Percentiles rank a stretch among this genome's conserved stretches.
Evolutionary conservation across 805 yeast genomes (phyloP).

Genomic region (Suhomyces kilbournensis): DNA sequence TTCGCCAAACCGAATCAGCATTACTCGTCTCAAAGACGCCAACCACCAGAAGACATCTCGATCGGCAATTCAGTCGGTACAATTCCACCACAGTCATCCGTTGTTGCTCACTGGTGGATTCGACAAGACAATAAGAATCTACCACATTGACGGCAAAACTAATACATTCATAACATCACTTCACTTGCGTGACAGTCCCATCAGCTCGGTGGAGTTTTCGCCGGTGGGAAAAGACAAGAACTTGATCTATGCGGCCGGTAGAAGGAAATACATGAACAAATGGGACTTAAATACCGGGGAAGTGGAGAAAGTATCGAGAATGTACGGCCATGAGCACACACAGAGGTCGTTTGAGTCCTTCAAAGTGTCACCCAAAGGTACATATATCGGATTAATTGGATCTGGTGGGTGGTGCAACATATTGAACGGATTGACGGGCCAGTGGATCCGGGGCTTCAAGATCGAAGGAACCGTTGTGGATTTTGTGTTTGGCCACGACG

Average conservation of each 20-base stretch:
- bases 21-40: conserved; percentile 84
- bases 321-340: conserved; percentile 86
- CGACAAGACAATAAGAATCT: conserved; percentile 82
- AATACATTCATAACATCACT: conserved; percentile 82
- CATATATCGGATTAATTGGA: conserved; percentile 72
- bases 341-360: conserved; percentile 89
- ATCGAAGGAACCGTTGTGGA: conserved; percentile 85
- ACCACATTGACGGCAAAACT: conserved; percentile 83
- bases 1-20: conserved; percentile 68
- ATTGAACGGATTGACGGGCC: conserved; percentile 73
- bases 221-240: conserved; percentile 29
- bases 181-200: conserved; percentile 74
- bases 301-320: conserved; percentile 79
- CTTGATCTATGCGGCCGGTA: conserved; percentile 79
- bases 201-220: conserved; percentile 71
- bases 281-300: conserved; percentile 77
- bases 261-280: conserved; percentile 86
- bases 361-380: conserved; percentile 70
- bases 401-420: conserved; percentile 89
- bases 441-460: conserved; percentile 83
- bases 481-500: conserved; percentile 60
- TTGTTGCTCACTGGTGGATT: conserved; percentile 87
- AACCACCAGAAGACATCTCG: conserved; percentile 65
- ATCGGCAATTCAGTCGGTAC: conserved; percentile 79
- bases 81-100: conserved; percentile 85